Percentiles rank a stretch among this genome's conserved stretches.
phyloP scores from a whole-genome alignment of 495 filamentous ascomycete genomes.

The Penicilliopsis zonata region DNA sequence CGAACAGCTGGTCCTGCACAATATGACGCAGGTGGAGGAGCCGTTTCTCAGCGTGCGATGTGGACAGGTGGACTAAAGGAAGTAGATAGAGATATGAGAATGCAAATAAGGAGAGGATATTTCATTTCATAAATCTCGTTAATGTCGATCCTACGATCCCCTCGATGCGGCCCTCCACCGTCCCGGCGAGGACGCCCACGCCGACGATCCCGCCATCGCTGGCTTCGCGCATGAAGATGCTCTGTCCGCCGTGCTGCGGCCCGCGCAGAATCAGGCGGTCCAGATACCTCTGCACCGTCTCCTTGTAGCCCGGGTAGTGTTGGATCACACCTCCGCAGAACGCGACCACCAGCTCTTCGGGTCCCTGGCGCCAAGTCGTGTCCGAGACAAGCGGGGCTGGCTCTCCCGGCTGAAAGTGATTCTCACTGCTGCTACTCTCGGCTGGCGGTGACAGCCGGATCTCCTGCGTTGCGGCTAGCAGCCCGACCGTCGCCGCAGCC shows the following conservation, averaged over 20 bases:
- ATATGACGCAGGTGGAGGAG: too few species aligned
- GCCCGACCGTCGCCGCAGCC: conserved; percentile 51
- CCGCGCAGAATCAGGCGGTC: conserved; percentile 43
- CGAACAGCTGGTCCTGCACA: too few species aligned
- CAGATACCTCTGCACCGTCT: conserved; percentile 47
- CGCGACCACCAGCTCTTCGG: conserved; percentile 52
- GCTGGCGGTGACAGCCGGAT: too few species aligned
- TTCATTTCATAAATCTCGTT: too few species aligned
- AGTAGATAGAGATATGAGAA: too few species aligned
- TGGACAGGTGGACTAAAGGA: too few species aligned
- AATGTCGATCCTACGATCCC: conserved; percentile 19
- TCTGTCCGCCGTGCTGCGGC: conserved; percentile 31
- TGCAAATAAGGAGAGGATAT: too few species aligned
- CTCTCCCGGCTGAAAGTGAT: neutral
- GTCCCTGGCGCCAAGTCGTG: conserved; percentile 14
- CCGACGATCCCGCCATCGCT: conserved; percentile 62
- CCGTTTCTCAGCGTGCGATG: too few species aligned
- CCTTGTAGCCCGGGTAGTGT: conserved; percentile 56
- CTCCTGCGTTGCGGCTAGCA: conserved; percentile 50
- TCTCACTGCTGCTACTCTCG: neutral
- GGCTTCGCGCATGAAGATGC: conserved; percentile 48
- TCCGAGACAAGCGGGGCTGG: conserved; percentile 3
- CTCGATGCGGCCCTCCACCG: conserved; percentile 15
- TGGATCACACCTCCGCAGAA: conserved; percentile 63
- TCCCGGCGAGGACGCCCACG: conserved; percentile 54